Base-by-base conservation (phyloP, 2,329 filamentous ascomycete genomes). In the Aspergillus unguis region DNA sequence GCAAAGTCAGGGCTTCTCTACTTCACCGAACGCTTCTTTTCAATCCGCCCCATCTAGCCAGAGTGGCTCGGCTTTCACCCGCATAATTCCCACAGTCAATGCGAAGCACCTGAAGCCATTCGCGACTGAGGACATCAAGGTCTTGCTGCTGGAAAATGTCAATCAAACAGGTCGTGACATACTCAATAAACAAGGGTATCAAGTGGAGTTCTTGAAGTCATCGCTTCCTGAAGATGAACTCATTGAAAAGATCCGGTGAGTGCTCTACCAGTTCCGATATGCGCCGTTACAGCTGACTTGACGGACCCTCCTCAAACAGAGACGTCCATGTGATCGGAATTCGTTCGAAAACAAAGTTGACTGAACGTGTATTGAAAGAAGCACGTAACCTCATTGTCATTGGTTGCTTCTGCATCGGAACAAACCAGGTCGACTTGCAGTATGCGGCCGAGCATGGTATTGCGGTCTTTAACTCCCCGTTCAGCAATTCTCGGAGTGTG, bases 321-420 rank as follows among this genome's bases (percentile, higher is more conserved):
- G 88, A 96, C 70, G 89, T 96, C 28, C 94, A 99, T 69, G 94
- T 97, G 65, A 94, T 99, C 69, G 94, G 94, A 60, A 97, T 99
- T 65, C 89, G 94, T 60, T 97, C 92, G 54, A 99, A 99, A 80
- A 99, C 94, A 32, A 96, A 94, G 77, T 83, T 99, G 69, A 92
- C 85, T 6, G 86, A 88, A 58, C 86, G 85, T 65, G 89, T 99
- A 28, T 81, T 99, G 56, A 81, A 84, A 52, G 86, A 95, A 71
- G 94, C 94, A 50, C 95, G 92, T 77, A 95, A 96, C 71, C 82
- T 99, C 49, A 87, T 97, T 54, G 94, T 96, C 57, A 85, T 97
- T 63, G 94, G 94, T 56, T 99, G 94, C 78, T 99, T 99, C 82
- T 99, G 94, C 73, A 99, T 99, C 65, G 94, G 94, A 60, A 99